Evolutionary conservation across 2,329 filamentous ascomycete species (phyloP).

Genomic region (Huntiella abstrusa): DNA sequence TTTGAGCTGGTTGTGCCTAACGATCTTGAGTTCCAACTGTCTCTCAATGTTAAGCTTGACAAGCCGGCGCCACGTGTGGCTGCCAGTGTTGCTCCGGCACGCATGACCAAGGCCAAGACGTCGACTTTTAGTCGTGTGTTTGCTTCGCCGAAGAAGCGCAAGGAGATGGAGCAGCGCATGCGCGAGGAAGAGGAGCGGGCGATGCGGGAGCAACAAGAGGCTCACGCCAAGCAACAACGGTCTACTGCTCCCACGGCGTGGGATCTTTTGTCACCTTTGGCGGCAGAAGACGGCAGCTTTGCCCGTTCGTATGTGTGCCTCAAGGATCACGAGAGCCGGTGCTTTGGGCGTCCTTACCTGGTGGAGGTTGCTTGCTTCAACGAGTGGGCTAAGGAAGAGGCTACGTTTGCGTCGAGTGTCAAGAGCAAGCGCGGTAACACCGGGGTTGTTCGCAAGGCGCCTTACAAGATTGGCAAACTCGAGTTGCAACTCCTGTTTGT

Average conservation of each 20-base stretch:
- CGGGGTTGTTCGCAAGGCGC: slow-evolving; percentile 59
- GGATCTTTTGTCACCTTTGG: slow-evolving; percentile 71
- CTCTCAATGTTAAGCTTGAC: slow-evolving; percentile 84
- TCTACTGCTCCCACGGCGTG: slow-evolving; percentile 54
- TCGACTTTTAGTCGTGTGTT: slow-evolving; percentile 85
- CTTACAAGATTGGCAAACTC: slow-evolving; percentile 92
- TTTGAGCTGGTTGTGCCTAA: slow-evolving; percentile 95
- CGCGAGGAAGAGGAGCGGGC: slow-evolving; percentile 65
- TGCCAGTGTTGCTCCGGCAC: slow-evolving; percentile 36
- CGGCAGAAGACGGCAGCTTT: slow-evolving; percentile 84
- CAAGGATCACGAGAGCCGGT: slow-evolving; percentile 75
- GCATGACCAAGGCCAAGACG: slow-evolving; percentile 44
- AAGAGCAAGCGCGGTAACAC: slow-evolving; percentile 76
- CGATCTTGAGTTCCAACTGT: slow-evolving; percentile 96
- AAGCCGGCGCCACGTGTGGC: slow-evolving; percentile 45
- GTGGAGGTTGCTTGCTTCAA: slow-evolving; percentile 94
- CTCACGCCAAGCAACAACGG: slow-evolving; percentile 43
- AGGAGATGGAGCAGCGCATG: slow-evolving; percentile 73
- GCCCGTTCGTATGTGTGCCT: slow-evolving; percentile 84
- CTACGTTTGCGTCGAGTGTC: slow-evolving; percentile 59
- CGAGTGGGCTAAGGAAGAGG: slow-evolving; percentile 89
- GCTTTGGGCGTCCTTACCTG: slow-evolving; percentile 72
- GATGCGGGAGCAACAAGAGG: slow-evolving; percentile 42
- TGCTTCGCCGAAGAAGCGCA: slow-evolving; percentile 88
- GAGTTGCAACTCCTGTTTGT: slow-evolving; percentile 90